Evolutionary conservation across 257 asterid genomes (phyloP).

Genomic region (Solanum paucissectum): DNA sequence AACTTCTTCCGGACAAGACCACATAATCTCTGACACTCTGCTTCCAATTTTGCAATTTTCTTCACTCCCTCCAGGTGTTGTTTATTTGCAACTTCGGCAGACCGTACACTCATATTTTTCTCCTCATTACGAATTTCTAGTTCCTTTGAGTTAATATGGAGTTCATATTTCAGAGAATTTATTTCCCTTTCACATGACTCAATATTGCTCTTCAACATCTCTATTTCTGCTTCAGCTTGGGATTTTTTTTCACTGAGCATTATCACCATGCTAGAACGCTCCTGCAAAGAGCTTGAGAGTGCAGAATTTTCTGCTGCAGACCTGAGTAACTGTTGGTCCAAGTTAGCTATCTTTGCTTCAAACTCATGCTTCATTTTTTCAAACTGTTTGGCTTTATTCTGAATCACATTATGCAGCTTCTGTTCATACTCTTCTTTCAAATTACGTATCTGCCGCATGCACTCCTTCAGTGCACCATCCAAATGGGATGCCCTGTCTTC

Average conservation of each 20-base stretch:
- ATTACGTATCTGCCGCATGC: constrained; percentile 81
- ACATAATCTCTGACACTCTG: constrained; percentile 88
- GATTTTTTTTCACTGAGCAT: too few species aligned
- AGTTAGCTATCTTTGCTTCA: too few species aligned
- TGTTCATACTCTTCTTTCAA: constrained; percentile 82
- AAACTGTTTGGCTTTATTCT: constrained; percentile 52
- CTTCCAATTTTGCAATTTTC: constrained; percentile 84
- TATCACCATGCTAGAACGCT: constrained; percentile 75
- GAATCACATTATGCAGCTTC: constrained; percentile 52
- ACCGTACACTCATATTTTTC: constrained; percentile 74
- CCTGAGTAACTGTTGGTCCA: constrained; percentile 11
- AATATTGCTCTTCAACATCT: constrained; percentile 5
- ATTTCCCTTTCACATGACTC: constrained; percentile 59
- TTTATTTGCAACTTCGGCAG: constrained; percentile 90
- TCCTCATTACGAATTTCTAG: constrained; percentile 88
- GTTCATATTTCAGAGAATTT: constrained; percentile 48
- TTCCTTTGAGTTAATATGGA: too few species aligned
- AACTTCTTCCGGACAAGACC: constrained; percentile 87
- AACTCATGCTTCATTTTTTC: constrained; percentile 72
- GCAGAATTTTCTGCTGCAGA: constrained; percentile 83
- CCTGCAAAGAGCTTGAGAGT: constrained; percentile 79
- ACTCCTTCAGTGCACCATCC: constrained; percentile 91
- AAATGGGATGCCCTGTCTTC: constrained; percentile 83
- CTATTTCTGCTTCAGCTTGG: constrained; percentile 22
- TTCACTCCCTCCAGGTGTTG: constrained; percentile 87